Evolutionary conservation across 208 protist species (phyloP), one percentile per base, ranked within the genome.

Genomic region (Wallacemonas sp.): DNA sequence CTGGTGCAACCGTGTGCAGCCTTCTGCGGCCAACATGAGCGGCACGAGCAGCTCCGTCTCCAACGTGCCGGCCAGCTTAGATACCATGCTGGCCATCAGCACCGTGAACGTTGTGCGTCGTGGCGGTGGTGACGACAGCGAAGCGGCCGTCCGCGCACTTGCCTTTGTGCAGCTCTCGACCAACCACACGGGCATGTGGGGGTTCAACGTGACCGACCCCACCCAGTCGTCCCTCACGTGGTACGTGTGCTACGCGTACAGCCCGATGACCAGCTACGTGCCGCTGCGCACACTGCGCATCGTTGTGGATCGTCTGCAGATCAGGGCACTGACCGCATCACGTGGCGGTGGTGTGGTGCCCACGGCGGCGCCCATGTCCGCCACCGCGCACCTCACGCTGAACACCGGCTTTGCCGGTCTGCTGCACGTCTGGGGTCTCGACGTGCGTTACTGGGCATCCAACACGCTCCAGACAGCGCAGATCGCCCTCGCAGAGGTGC

Each of bases 101-200:
- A 27, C 42, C 17, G 61, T 80, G 42, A 45, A 46, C 36, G 64
- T 73, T 27, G 57, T 37, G 36, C 19, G 29, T 13, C 6, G 24
- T 24, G 36, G 36, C 29, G 58, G 21, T 30, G 29, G 24, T n/a
- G 52, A 59, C 42, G 27, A 19, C 45, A 52, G 41, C 22, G 15
- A 3, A 15, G 2, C n/a, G 5, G 24, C 26, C 6, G n/a, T 19
- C 32, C 33, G 42, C 22, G 39, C 41, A 22, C 17, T 91, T 29
- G 68, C 76, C 15, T 88, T 84, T 73, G 42, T 85, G 34, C 75
- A 83, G 66, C 64, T 91, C 32, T 81, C 85, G 45, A 53, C 80
- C 21, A 91, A 91, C 58, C 77, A 87, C 70, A 91, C 85, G 22
- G 85, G 85, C 2, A 76, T 87, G 68, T 91, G 81, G 78, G 80